A percentile compares a stretch with the other conserved stretches of the same genome.
Conservation (phyloP, 2,329 filamentous ascomycete species). For the Colletotrichum aenigma region DNA sequence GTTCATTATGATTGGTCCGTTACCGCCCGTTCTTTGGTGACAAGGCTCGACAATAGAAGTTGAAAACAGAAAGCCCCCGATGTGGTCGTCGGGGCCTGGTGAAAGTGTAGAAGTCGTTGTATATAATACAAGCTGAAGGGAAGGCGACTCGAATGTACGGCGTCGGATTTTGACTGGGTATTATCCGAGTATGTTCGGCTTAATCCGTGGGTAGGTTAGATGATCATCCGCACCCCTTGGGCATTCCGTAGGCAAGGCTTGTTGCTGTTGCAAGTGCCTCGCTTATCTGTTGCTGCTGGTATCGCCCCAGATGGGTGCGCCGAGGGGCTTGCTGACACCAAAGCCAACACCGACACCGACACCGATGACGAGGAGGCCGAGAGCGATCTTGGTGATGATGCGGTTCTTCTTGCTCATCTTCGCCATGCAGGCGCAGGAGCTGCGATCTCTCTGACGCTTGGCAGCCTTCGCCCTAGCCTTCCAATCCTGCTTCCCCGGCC, state of each 20-base stretch:
- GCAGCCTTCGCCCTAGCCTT: slow-evolving; percentile 62
- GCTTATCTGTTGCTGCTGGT: background rate
- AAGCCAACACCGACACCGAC: slow-evolving; percentile 61
- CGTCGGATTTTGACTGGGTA: background rate
- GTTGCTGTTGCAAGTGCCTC: background rate
- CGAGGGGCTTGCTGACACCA: slow-evolving; percentile 64
- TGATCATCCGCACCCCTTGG: background rate
- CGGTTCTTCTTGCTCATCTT: slow-evolving; percentile 57
- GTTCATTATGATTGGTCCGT: slow-evolving; percentile 16
- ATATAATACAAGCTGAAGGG: slow-evolving; percentile 17
- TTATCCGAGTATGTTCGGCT: background rate
- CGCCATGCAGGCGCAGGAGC: slow-evolving; percentile 58
- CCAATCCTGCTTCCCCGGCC: slow-evolving; percentile 66
- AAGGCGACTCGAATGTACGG: slow-evolving; percentile 5
- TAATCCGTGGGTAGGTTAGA: background rate
- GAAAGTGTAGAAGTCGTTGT: slow-evolving; percentile 4
- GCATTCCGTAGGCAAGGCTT: background rate
- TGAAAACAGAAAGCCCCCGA: background rate
- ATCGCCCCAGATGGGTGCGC: slow-evolving; percentile 60
- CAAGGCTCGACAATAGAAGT: background rate
- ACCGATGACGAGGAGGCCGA: slow-evolving; percentile 56
- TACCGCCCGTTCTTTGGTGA: background rate
- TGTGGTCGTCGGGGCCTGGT: background rate
- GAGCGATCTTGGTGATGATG: slow-evolving; percentile 58
- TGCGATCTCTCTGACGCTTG: slow-evolving; percentile 47